phyloP scores from a whole-genome alignment of 2,329 filamentous ascomycete genomes.

The Penicillium aurantiogriseum region DNA sequence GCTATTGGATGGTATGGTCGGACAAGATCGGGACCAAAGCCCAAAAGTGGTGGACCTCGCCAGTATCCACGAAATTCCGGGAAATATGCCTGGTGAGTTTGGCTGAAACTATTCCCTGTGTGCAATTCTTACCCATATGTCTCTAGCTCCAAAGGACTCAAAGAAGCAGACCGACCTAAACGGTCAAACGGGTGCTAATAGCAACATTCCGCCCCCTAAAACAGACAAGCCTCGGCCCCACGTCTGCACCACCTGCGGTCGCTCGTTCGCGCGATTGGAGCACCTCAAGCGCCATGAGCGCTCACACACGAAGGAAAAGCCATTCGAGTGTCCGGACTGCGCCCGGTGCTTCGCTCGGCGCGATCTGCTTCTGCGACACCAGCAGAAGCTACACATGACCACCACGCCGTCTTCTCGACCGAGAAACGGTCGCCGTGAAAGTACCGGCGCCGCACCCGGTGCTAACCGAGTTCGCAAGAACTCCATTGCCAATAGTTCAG shows the following conservation, averaged over 20 bases:
- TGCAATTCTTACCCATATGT: conserved; percentile 24
- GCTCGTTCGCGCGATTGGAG: conserved; percentile 91
- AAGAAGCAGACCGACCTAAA: conserved; percentile 34
- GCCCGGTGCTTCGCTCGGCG: conserved; percentile 90
- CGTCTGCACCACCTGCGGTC: conserved; percentile 83
- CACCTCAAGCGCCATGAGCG: conserved; percentile 96
- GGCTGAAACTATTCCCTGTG: conserved; percentile 14
- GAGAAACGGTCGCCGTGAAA: conserved; percentile 80
- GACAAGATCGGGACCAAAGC: conserved; percentile 35
- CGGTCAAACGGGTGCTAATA: conserved; percentile 30
- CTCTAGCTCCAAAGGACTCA: conserved; percentile 28
- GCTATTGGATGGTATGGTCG: conserved; percentile 41
- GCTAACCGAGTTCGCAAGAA: conserved; percentile 84
- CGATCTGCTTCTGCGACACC: conserved; percentile 87
- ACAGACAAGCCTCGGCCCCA: conserved; percentile 97
- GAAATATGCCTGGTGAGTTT: conserved; percentile 40
- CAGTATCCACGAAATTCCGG: conserved; percentile 43
- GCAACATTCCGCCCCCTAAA: conserved; percentile 69
- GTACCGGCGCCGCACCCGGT: conserved; percentile 65
- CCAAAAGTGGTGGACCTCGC: conserved; percentile 40
- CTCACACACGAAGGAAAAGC: conserved; percentile 98
- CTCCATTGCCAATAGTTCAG: conserved; percentile 67
- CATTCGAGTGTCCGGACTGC: conserved; percentile 95
- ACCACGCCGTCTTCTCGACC: conserved; percentile 83
- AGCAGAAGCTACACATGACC: conserved; percentile 97